Base-by-base conservation (phyloP, 1,139 yeast genomes). In the Kazachstania sp. region DNA sequence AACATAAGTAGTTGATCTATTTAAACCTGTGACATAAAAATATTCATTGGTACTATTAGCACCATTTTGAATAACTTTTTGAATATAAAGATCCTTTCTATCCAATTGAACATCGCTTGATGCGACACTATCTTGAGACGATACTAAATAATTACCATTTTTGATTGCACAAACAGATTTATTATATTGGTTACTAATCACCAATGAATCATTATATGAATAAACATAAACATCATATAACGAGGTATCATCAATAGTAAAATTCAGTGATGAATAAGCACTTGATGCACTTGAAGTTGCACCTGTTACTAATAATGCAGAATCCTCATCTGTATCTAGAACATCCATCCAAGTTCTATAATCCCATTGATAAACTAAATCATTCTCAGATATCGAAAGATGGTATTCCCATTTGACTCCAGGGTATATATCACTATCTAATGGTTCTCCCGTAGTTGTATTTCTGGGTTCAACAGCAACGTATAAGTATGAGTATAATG, bases 141-240 rank as follows among this genome's bases (percentile, higher is more conserved):
- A 64, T 7, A 68, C 61, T 39, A 67, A 60, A 9, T 67, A 64
- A 11, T 63, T 67, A 3, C 70, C 71, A 41, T 61, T 59, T 38
- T 75, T 66, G 4, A 87, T 69, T 0, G 95, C 95, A 64, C 95
- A 84, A 77, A 86, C 79, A 49, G 94, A 83, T 52, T 71, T 70
- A 40, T 77, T 73, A 45, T 85, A 60, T 3, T 68, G 34, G 2
- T 36, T 36, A 13, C 50, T 54, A 44, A 78, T 71, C 52, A 73
- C 58, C 54, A 71, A 59, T 35, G 65, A 61, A 39, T 70, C 64
- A 3, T 70, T 72, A 39, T 69, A 61, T 2, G 77, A 66, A 57
- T 76, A 80, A 3, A 81, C 56, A 63, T 69, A 72, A 44, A 83
- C 51, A 47, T 70, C 68, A 57, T 73, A 75, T 40, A 70, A 49